phyloP scores from a whole-genome alignment of 306 rosid species.

The Adenanthera pavonina region DNA sequence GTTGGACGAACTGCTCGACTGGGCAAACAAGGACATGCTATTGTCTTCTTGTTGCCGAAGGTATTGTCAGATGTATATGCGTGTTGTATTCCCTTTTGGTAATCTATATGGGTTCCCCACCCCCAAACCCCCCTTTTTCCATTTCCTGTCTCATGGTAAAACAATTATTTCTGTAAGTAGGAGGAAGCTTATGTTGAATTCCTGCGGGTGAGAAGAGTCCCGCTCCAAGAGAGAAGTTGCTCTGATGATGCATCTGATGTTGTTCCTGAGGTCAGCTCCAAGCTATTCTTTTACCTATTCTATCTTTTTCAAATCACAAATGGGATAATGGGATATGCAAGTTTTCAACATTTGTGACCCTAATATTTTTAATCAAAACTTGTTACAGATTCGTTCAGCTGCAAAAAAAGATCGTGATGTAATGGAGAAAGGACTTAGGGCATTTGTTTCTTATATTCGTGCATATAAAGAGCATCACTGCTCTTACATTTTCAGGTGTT shows the following conservation, averaged over 20 bases:
- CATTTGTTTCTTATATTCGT: conserved; percentile 90
- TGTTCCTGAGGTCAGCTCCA: conserved; percentile 68
- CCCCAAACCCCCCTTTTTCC: no score
- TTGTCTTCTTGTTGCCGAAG: conserved; percentile 91
- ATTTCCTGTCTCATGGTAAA: conserved; percentile 18
- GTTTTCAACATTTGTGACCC: conserved; percentile 13
- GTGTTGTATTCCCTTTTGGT: conserved; percentile 7
- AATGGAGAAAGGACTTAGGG: conserved; percentile 88
- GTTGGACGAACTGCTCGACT: conserved; percentile 97
- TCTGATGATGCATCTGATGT: conserved; percentile 69
- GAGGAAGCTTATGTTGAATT: conserved; percentile 91
- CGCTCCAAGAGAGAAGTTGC: conserved; percentile 67
- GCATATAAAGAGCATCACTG: conserved; percentile 94
- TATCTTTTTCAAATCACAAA: conserved; percentile 19
- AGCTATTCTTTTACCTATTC: conserved; percentile 22
- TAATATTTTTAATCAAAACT: conserved; percentile 35
- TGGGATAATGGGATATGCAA: neutral
- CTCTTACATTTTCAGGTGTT: conserved; percentile 83
- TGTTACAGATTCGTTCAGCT: conserved; percentile 69
- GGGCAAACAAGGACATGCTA: conserved; percentile 89
- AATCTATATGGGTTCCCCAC: conserved; percentile 1
- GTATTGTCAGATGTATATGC: conserved; percentile 46
- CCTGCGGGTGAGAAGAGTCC: conserved; percentile 71
- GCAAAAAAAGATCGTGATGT: conserved; percentile 87
- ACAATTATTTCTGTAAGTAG: conserved; percentile 46